Percentiles rank a stretch among this genome's conserved stretches.
Evolutionary conservation across 1,284 basidiomycete species (phyloP).

Genomic region (Phlebopus sp.): DNA sequence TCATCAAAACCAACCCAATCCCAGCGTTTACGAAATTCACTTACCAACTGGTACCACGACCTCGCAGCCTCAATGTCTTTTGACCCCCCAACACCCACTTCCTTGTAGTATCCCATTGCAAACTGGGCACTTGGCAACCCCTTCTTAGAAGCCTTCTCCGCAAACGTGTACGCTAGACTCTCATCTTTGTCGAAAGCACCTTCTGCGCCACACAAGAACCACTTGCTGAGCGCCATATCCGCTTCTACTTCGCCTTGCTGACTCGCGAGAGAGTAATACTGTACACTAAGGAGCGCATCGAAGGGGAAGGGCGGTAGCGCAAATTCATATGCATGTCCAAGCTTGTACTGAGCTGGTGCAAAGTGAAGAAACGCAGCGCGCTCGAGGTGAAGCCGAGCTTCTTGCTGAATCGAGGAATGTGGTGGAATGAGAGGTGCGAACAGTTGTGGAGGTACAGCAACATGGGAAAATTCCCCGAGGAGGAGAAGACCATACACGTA

Average conservation of each 20-base stretch:
- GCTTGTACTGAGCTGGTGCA: constrained; percentile 89
- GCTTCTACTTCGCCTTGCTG: constrained; percentile 88
- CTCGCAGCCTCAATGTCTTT: constrained; percentile 64
- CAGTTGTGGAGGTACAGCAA: constrained; percentile 51
- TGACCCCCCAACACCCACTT: constrained; percentile 73
- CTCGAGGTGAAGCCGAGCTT: constrained; percentile 62
- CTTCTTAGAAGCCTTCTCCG: constrained; percentile 84
- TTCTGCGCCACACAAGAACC: constrained; percentile 90
- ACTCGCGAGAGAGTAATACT: constrained; percentile 87
- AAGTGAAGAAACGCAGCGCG: constrained; percentile 86
- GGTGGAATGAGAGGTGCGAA: constrained; percentile 53
- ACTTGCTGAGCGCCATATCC: constrained; percentile 93
- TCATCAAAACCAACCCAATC: constrained; percentile 1
- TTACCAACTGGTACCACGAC: constrained; percentile 68
- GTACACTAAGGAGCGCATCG: constrained; percentile 86
- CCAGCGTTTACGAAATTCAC: constrained; percentile 17
- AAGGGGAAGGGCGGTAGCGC: constrained; percentile 84
- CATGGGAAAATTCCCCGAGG: constrained; percentile 71
- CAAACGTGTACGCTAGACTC: constrained; percentile 82
- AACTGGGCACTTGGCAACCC: constrained; percentile 85
- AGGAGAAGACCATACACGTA: constrained; percentile 86
- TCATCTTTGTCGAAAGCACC: constrained; percentile 89
- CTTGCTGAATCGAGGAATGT: constrained; percentile 36
- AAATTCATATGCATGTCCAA: constrained; percentile 91
- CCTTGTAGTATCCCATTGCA: constrained; percentile 91